phyloP scores from a whole-genome alignment of 2,329 filamentous ascomycete genomes.

The Pyricularia pennisetigena region DNA sequence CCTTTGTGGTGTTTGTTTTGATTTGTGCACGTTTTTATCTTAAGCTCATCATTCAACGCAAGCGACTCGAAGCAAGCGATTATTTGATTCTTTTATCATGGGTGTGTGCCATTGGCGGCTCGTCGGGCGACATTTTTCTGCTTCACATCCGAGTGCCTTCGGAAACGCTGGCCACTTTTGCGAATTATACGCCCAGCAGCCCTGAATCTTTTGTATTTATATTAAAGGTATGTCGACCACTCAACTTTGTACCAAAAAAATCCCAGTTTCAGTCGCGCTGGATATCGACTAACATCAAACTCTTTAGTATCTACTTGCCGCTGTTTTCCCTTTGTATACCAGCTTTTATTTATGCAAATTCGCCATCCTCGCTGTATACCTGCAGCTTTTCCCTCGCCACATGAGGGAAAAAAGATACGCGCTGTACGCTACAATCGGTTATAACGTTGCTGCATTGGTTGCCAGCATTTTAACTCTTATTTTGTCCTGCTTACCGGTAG shows the following conservation, averaged over 20 bases:
- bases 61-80: neutral
- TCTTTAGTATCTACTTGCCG: neutral
- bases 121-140: neutral
- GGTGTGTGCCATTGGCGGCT: neutral
- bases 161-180: neutral
- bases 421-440: neutral
- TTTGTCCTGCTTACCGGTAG: neutral
- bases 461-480: neutral
- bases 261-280: too few species aligned
- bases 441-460: neutral
- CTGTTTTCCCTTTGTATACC: neutral
- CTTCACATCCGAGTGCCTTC: neutral
- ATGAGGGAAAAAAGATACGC: neutral
- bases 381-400: neutral
- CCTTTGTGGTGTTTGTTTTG: neutral
- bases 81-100: neutral
- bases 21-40: neutral
- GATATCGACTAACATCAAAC: too few species aligned
- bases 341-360: neutral
- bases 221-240: neutral
- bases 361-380: neutral
- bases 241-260: too few species aligned
- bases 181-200: neutral
- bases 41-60: neutral
- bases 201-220: neutral